Evolutionary conservation across 2,329 filamentous ascomycete genomes (phyloP), one percentile per base, ranked within the genome.

Genomic region (Fusarium gaditjirri): DNA sequence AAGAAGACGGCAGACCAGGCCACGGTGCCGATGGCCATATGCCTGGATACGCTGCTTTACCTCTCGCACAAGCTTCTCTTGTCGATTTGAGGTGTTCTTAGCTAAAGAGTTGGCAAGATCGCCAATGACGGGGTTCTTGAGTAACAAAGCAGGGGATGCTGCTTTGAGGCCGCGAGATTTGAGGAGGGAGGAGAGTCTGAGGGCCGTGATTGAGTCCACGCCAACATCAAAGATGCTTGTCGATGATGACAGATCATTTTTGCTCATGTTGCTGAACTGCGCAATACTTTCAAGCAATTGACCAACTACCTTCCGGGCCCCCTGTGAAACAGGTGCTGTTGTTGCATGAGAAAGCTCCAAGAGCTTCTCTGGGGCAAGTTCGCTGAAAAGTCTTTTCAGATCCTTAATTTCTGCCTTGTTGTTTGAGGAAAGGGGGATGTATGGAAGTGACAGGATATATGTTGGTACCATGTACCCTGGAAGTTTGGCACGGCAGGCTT

Each of bases 391-490:
- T 1, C 82, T 80, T 63, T 88, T 91, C 6, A 98, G 82, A 39
- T 86, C 84, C 76, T 92, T 95, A 11, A 87, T 86, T 75, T 98
- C 94, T 0, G 92, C 92, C 78, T 98, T 98, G 81, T 97, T 97
- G 80, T 97, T 98, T 11, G 93, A 84, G 3, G 94, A 97, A 0
- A 98, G 84, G 0, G 95, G 95, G 59, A 98, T 90, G 12, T 84
- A 86, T 0, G 90, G 87, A 12, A 97, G 82, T 7, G 88, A 88
- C 29, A 97, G 84, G 65, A 97, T 90, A 76, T 96, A 93, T 0
- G 94, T 95, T 2, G 95, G 95, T 4, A 98, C 89, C 95, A 98
- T 98, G 79, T 98, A 98, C 1, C 87, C 88, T 0, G 95, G 93
- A 6, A 98, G 86, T 27, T 85, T 89, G 4, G 88, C 84, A 38